Percentiles rank a stretch among this genome's conserved stretches.
Evolutionary conservation across 1,284 basidiomycete genomes (phyloP).

Genomic region (Puccinia coronata): DNA sequence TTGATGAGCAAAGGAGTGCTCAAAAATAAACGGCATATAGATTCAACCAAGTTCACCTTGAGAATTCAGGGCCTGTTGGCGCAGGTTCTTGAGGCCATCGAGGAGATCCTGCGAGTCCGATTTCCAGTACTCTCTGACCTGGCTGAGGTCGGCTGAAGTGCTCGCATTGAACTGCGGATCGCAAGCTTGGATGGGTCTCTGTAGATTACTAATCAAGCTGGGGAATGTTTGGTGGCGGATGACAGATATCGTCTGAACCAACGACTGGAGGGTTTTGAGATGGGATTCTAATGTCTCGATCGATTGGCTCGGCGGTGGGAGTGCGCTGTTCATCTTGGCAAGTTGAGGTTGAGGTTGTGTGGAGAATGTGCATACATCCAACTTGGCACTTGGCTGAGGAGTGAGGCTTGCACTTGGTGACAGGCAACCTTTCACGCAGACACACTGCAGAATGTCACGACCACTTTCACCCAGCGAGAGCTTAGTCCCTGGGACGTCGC

Average conservation of each 20-base stretch:
- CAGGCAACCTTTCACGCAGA: too few relatives aligned
- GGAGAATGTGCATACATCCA: too few relatives aligned
- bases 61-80: not conserved
- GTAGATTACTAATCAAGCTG: not conserved
- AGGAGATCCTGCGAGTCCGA: not conserved
- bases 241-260: not conserved
- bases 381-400: too few relatives aligned
- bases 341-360: too few relatives aligned
- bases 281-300: not conserved
- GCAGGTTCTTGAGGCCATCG: not conserved
- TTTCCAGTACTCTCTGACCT: constrained; percentile 6
- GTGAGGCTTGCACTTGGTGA: too few relatives aligned
- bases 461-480: too few relatives aligned
- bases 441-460: too few relatives aligned
- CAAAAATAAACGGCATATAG: not conserved
- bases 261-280: not conserved
- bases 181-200: not conserved
- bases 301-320: not conserved
- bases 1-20: not conserved
- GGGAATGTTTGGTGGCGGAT: not conserved
- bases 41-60: not conserved
- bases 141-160: not conserved
- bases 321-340: too few relatives aligned
- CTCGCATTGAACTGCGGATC: too few relatives aligned
- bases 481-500: too few relatives aligned